phyloP scores from a whole-genome alignment of 2,329 filamentous ascomycete genomes.

The Dryadomyces quercivorus region DNA sequence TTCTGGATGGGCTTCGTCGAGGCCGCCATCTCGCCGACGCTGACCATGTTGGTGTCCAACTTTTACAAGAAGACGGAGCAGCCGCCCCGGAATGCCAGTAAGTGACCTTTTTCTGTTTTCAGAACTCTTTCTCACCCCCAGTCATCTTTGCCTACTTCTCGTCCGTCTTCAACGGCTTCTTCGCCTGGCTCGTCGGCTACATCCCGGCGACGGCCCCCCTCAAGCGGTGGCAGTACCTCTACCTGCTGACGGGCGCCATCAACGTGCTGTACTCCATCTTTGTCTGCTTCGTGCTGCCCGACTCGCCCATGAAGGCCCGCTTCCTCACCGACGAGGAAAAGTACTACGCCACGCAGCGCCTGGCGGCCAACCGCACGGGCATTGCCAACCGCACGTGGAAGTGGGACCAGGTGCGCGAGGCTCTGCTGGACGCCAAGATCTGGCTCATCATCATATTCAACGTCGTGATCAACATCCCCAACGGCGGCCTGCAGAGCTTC shows the following conservation, averaged over 20 bases:
- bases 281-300: constrained; percentile 43
- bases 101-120: background rate
- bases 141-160: constrained; percentile 18
- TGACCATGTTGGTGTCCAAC: constrained; percentile 19
- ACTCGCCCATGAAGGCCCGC: constrained; percentile 41
- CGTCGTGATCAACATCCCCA: constrained; percentile 38
- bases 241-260: constrained; percentile 48
- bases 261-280: constrained; percentile 48
- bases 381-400: constrained; percentile 45
- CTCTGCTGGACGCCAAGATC: constrained; percentile 43
- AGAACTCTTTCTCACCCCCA: background rate
- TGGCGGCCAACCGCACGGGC: constrained; percentile 45
- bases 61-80: constrained; percentile 17
- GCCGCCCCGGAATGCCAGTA: constrained; percentile 4
- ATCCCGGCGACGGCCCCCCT: constrained; percentile 42
- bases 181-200: constrained; percentile 46
- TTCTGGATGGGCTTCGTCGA: constrained; percentile 20
- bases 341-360: constrained; percentile 40
- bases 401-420: constrained; percentile 40
- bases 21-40: constrained; percentile 18
- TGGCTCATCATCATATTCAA: constrained; percentile 45
- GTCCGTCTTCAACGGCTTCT: constrained; percentile 7
- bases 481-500: constrained; percentile 49
- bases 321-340: constrained; percentile 38
- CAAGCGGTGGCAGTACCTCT: constrained; percentile 50